Base-by-base conservation (phyloP, 2,329 filamentous ascomycete genomes). In the Hypoxylon sp. region DNA sequence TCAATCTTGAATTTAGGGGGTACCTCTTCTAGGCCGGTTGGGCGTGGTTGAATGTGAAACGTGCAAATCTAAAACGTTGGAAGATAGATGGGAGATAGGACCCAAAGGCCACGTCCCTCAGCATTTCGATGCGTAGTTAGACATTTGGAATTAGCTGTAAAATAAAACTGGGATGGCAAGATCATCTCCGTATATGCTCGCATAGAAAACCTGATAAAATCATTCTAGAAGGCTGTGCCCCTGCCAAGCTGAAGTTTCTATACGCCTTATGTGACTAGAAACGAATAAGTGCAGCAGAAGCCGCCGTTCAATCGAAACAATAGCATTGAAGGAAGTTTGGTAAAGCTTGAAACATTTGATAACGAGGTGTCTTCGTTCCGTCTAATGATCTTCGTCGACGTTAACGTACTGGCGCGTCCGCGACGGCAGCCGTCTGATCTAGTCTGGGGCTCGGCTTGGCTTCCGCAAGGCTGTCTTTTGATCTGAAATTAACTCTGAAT, bases 301-400 rank as follows among this genome's bases (percentile, higher is more conserved):
- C 16, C 37, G 37, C 37, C 9, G 16, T 21, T 41, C 8, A 21
- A 41, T 41, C 37, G 37, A 41, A 41, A 41, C 16, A 41, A 41
- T 5, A 16, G 1, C 37, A 21, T 16, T 41, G 21, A 41, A 5
- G 37, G 14, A 65, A 63, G 27, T 14, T 34, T 37, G 21, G 16
- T 43, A 41, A 41, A 30, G 11, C 27, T 61, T 65, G 53, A 68
- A 65, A 68, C 48, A 65, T 56, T 53, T 34, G 23, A 21, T 37
- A 48, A 56, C 12, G 61, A 68, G 57, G 46, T 45, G 43, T 29
- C 5, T 56, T 56, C 58, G 56, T 65, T 68, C 61, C 57, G 47
- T 46, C 29, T 43, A 54, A 54, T n/a, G 57, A 68, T 62, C 61
- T 43, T 27, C 57, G 48, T 14, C 27, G 23, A 34, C 30, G 47